Evolutionary conservation across 2,329 filamentous ascomycete species (phyloP).

Genomic region (Sarocladiaceae sp.): DNA sequence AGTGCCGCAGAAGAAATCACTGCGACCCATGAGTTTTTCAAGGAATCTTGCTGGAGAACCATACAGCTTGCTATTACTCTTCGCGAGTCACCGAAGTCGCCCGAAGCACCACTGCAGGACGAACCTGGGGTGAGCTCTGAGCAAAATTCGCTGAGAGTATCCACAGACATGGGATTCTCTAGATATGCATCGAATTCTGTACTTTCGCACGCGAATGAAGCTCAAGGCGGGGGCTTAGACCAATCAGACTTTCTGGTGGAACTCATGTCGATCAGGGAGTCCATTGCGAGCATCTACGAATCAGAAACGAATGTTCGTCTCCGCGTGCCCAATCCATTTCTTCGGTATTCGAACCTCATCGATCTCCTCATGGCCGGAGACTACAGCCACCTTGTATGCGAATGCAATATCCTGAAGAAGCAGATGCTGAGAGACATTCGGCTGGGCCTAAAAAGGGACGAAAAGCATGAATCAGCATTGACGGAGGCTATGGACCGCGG

Average conservation of each 20-base stretch:
- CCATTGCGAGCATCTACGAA: too few species aligned
- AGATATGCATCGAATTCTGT: neutral
- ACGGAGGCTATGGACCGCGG: neutral
- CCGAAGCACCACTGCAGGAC: too few species aligned
- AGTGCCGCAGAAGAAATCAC: neutral
- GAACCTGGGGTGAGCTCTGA: too few species aligned
- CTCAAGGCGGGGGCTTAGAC: neutral
- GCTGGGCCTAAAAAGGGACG: neutral
- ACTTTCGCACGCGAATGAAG: neutral
- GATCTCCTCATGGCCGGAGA: neutral
- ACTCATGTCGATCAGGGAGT: neutral
- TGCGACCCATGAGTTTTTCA: neutral
- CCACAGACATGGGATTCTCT: too few species aligned
- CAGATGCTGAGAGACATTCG: too few species aligned
- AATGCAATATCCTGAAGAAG: too few species aligned
- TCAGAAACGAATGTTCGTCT: too few species aligned
- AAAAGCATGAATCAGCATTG: neutral
- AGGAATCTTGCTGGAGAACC: neutral
- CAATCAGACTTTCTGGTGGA: neutral
- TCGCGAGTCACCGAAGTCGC: neutral
- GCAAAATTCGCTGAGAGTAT: too few species aligned
- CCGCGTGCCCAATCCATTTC: too few species aligned
- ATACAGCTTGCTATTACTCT: neutral
- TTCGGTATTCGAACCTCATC: neutral
- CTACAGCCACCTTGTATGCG: neutral